phyloP scores from a whole-genome alignment of 768 basidiomycete species.

The Pleurotus djamor region DNA sequence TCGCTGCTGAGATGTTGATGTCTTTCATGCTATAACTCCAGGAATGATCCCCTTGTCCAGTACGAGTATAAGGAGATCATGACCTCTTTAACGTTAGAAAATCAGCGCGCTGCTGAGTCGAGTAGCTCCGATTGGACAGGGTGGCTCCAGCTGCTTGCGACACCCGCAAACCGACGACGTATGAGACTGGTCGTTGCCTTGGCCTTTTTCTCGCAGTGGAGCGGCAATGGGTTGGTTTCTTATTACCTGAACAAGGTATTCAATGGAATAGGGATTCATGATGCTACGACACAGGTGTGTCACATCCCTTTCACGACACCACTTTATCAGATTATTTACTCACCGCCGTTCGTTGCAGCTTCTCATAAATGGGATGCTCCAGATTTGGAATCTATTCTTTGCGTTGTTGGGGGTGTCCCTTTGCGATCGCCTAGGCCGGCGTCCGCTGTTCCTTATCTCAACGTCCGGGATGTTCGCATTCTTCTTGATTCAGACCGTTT shows the following conservation, averaged over 20 bases:
- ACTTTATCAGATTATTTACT: not conserved
- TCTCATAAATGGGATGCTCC: conserved; percentile 48
- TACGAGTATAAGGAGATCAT: conserved; percentile 61
- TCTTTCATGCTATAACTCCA: conserved; percentile 9
- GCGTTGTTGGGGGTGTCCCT: conserved; percentile 45
- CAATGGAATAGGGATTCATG: conserved; percentile 40
- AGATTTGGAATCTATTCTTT: conserved; percentile 53
- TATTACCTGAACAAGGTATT: conserved; percentile 63
- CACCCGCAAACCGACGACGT: conserved; percentile 49
- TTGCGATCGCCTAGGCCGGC: conserved; percentile 47
- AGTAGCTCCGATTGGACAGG: conserved; percentile 22
- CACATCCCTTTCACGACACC: conserved; percentile 8
- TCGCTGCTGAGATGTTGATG: not conserved
- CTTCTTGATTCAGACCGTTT: conserved; percentile 46
- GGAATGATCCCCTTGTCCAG: conserved; percentile 53
- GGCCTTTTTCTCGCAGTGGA: conserved; percentile 61
- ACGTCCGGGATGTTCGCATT: conserved; percentile 39
- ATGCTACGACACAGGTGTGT: not conserved
- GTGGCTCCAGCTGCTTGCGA: conserved; percentile 44
- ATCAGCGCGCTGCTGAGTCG: not conserved
- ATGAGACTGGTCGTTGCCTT: conserved; percentile 56
- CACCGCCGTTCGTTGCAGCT: conserved; percentile 15
- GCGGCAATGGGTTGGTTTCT: conserved; percentile 54
- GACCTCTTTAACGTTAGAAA: conserved; percentile 4
- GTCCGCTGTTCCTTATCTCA: conserved; percentile 47